Evolutionary conservation across 2,329 filamentous ascomycete species (phyloP).

Genomic region (Neonectria coccinea): DNA sequence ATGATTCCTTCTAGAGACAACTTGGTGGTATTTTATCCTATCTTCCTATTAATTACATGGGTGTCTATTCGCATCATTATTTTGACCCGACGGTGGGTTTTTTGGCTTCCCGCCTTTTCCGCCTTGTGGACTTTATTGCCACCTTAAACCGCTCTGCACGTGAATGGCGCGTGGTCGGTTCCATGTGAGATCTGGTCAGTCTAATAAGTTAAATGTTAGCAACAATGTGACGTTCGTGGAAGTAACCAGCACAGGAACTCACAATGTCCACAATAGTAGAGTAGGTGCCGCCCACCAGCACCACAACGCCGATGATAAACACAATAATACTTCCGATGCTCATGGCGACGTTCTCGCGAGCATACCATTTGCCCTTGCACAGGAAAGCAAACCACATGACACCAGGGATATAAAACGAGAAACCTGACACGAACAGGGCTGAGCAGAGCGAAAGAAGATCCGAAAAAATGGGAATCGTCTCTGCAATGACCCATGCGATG

Average conservation of each 20-base stretch:
- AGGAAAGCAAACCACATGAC: conserved; percentile 25
- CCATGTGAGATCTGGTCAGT: conserved; percentile 21
- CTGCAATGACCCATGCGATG: conserved; percentile 28
- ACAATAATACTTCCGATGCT: conserved; percentile 23
- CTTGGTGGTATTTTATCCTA: background rate
- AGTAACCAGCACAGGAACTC: background rate
- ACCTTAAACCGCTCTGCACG: conserved; percentile 16
- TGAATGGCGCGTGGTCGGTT: conserved; percentile 22
- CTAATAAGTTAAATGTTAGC: no score
- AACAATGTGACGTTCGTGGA: background rate
- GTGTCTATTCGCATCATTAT: background rate
- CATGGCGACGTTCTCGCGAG: conserved; percentile 24
- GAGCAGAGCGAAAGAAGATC: conserved; percentile 27
- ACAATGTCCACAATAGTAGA: conserved; percentile 28
- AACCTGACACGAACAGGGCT: conserved; percentile 27
- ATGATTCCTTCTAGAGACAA: background rate
- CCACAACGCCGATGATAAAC: conserved; percentile 24
- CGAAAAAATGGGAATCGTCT: conserved; percentile 31
- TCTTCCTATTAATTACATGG: background rate
- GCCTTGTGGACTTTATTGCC: no score
- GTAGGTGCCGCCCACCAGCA: conserved; percentile 26
- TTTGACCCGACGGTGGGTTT: background rate
- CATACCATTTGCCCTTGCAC: conserved; percentile 29
- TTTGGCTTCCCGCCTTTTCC: no score
- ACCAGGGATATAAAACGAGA: conserved; percentile 28